A percentile compares a stretch with the other conserved stretches of the same genome.
Evolutionary conservation across 2,329 filamentous ascomycete species (phyloP).

Genomic region (Scedosporium boydii): DNA sequence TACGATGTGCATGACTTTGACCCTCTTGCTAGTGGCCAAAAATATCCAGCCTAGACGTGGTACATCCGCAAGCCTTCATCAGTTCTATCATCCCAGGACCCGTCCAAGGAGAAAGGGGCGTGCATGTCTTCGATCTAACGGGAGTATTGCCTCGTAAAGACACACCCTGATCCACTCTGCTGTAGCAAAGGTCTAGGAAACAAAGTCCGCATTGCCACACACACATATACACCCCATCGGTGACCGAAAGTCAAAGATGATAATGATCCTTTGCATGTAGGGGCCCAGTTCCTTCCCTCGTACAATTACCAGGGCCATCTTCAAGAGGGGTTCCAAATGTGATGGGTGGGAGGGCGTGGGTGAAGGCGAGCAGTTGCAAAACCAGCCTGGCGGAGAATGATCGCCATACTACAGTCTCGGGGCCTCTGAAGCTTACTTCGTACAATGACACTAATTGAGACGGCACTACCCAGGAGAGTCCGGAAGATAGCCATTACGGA

Average conservation of each 20-base stretch:
- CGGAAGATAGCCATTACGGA: background rate
- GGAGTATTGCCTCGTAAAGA: background rate
- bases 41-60: background rate
- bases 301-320: background rate
- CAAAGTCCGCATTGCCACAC: background rate
- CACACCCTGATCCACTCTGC: background rate
- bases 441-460: background rate
- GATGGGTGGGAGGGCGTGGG: background rate
- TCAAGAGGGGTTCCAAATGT: background rate
- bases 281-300: background rate
- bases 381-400: background rate
- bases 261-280: background rate
- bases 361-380: background rate
- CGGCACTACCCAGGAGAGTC: background rate
- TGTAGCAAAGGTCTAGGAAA: background rate
- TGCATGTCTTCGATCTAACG: background rate
- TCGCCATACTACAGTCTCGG: background rate
- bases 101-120: background rate
- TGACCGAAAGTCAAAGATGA: background rate
- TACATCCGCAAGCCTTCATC: background rate
- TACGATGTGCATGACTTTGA: background rate
- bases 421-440: background rate
- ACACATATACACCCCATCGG: background rate
- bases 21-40: constrained; percentile 1
- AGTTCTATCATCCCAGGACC: background rate